Conservation (phyloP, 2,329 filamentous ascomycete genomes). For the Ophiostoma himal-ulmi region DNA sequence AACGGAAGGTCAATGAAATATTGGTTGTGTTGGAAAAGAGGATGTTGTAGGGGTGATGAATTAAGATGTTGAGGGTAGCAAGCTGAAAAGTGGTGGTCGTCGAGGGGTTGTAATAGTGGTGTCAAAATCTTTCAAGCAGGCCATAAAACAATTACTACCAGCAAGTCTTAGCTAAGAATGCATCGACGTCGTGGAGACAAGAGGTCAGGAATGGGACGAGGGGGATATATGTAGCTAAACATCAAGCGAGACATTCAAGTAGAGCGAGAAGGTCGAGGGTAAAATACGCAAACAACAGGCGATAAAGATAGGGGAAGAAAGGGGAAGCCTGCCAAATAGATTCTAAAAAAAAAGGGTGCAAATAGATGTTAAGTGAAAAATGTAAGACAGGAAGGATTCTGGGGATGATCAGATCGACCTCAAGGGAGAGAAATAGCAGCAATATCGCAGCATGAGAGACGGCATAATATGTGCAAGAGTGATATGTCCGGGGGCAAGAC, state of each 20-base stretch:
- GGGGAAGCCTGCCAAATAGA: neutral
- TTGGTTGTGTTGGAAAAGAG: neutral
- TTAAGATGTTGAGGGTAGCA: neutral
- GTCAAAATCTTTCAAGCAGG: too few species aligned
- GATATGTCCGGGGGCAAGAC: neutral
- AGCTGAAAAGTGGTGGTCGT: neutral
- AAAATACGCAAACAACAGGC: neutral
- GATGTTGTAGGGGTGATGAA: neutral
- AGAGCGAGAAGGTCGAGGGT: neutral
- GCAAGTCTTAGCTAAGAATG: neutral
- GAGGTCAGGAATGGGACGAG: neutral
- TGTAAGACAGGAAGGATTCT: slow-evolving; percentile 6
- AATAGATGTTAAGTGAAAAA: neutral
- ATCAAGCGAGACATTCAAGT: neutral
- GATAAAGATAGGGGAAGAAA: neutral
- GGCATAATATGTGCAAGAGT: neutral
- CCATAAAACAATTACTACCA: neutral
- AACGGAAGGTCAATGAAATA: neutral
- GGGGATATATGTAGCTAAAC: neutral
- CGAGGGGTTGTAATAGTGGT: neutral
- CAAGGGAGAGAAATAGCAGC: neutral
- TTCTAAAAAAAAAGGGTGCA: neutral
- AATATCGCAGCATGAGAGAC: slow-evolving; percentile 13
- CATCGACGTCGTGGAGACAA: neutral
- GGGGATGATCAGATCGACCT: neutral